phyloP scores from a whole-genome alignment of 2,329 filamentous ascomycete species.

The Hymenoscyphus occultus region DNA sequence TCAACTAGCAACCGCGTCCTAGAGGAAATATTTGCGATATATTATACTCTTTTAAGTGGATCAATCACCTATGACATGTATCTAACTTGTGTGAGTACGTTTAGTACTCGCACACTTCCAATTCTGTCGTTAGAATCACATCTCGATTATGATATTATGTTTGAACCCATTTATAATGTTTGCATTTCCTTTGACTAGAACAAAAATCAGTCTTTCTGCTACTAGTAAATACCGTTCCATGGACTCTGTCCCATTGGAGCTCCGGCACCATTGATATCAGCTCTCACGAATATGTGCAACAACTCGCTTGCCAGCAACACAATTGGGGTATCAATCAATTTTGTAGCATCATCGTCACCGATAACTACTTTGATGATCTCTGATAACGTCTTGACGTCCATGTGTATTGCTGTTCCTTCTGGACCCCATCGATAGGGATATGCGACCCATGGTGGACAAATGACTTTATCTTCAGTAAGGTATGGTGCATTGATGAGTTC shows the following conservation, averaged over 20 bases:
- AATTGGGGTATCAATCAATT: constrained; percentile 20
- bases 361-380: constrained; percentile 22
- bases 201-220: background rate
- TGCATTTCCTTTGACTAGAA: background rate
- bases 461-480: constrained; percentile 21
- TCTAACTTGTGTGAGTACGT: too few relatives aligned
- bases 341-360: constrained; percentile 13
- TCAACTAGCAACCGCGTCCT: too few relatives aligned
- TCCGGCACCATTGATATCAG: constrained; percentile 26
- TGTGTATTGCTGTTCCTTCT: constrained; percentile 25
- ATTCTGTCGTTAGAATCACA: too few relatives aligned
- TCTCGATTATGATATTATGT: too few relatives aligned
- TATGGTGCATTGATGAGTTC: constrained; percentile 24
- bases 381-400: constrained; percentile 22
- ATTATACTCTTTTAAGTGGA: too few relatives aligned
- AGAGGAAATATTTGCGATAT: too few relatives aligned
- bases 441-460: constrained; percentile 22
- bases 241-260: constrained; percentile 23
- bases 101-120: too few relatives aligned
- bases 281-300: constrained; percentile 27
- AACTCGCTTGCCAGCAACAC: constrained; percentile 22
- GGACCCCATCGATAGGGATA: constrained; percentile 30
- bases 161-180: too few relatives aligned
- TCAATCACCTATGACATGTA: too few relatives aligned
- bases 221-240: constrained; percentile 26